Evolutionary conservation across 108 stramenopile genomes (phyloP).

Genomic region (Phaeodactylum tricornutum): DNA sequence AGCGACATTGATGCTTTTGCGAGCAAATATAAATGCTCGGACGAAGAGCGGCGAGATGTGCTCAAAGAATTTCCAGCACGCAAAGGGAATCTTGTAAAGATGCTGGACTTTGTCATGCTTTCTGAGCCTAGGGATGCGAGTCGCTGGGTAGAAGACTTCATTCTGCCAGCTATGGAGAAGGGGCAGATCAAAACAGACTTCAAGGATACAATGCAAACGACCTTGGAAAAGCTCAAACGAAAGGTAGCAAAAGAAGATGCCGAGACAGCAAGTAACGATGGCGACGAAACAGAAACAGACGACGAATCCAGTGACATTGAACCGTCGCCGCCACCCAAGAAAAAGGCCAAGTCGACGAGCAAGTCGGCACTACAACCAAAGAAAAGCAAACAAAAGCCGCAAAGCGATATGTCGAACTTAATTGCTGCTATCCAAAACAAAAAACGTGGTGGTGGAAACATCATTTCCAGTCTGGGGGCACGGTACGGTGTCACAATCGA

Average conservation of each 20-base stretch:
- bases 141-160: constrained; percentile 76
- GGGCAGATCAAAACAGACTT: constrained; percentile 33
- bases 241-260: constrained; percentile 19
- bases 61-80: constrained; percentile 55
- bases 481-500: constrained; percentile 47
- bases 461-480: constrained; percentile 45
- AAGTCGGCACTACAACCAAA: neutral
- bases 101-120: constrained; percentile 73
- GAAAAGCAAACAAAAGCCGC: constrained; percentile 10
- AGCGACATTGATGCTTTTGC: constrained; percentile 67
- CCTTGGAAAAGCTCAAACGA: constrained; percentile 20
- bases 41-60: constrained; percentile 76
- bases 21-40: constrained; percentile 74
- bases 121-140: constrained; percentile 42
- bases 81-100: constrained; percentile 57
- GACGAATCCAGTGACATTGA: constrained; percentile 18
- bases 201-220: constrained; percentile 33
- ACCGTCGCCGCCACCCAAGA: constrained; percentile 11
- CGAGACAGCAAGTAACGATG: constrained; percentile 1
- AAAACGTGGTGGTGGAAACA: constrained; percentile 30
- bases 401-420: constrained; percentile 28
- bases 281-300: constrained; percentile 14
- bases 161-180: constrained; percentile 57
- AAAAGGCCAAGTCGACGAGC: constrained; percentile 2
- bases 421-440: constrained; percentile 54